Base-by-base conservation (phyloP, 2,329 filamentous ascomycete species). In the Clarireedia paspali region DNA sequence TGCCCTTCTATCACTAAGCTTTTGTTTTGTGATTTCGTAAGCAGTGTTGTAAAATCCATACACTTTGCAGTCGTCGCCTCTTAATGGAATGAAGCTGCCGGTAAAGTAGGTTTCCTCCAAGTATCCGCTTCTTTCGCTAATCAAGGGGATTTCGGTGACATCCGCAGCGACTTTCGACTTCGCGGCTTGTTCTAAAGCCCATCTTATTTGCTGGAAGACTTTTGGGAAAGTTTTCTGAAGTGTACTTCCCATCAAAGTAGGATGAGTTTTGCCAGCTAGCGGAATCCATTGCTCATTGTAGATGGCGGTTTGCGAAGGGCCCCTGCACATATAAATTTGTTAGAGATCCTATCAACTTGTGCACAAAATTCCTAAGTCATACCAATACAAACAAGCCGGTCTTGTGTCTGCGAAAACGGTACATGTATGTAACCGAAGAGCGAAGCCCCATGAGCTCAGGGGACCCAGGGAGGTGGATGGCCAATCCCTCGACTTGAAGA, bases 41-140 rank as follows among this genome's bases (percentile, higher is more conserved):
- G 14, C 39, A 15, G 12, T 46, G 26, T 66, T 66, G 34, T 64
- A 63, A 12, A 65, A 63, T 1, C 65, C 66, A 20, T 62, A 60
- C 2, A 67, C 51, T 15, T 51, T 53, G 14, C 66, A 63, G 36
- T 56, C 57, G 14, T 62, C 57, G 15, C 59, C 60, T 36, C 63
- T 49, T 4, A 68, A 40, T 6, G 66, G 66, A n/a, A 56, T 63
- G 30, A 67, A 63, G 24, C 59, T 66, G 6, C 63, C 65, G 10
- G 62, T 63, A 45, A 67, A 68, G 42, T 64, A 65, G 9, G 62
- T 57, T 44, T 68, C 65, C 27, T 66, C 63, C 2, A 59, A 23
- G n/a, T 62, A 64, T 0, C 59, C 60, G 27, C 55, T 58, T 6
- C 66, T 59, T 27, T 65, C 62, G 2, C 64, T 58, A 27, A 62